Conservation (phyloP, 2,329 filamentous ascomycete species). For the Penicillium nordicum region DNA sequence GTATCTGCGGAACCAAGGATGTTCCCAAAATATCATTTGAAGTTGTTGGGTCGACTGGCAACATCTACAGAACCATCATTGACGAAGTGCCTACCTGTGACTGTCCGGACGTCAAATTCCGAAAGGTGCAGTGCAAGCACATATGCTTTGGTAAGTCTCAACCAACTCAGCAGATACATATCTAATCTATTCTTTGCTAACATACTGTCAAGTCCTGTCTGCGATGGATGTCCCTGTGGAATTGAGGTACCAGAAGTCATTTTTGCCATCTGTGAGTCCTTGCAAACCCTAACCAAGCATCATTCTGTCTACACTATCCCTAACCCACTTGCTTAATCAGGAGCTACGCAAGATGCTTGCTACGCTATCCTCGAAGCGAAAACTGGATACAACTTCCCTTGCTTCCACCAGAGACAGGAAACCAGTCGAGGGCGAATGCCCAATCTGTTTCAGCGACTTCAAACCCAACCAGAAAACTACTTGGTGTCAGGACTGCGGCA, state of each 20-base stretch:
- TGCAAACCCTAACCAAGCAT: not conserved
- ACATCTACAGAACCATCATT: slow-evolving; percentile 59
- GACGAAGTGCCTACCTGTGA: slow-evolving; percentile 51
- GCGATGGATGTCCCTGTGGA: not conserved
- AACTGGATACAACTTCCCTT: slow-evolving; percentile 30
- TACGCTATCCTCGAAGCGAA: slow-evolving; percentile 50
- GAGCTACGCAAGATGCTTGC: slow-evolving; percentile 58
- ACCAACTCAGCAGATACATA: not conserved
- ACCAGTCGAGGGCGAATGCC: slow-evolving; percentile 59
- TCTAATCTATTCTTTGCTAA: not conserved
- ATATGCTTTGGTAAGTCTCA: slow-evolving; percentile 52
- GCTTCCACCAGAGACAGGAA: slow-evolving; percentile 50
- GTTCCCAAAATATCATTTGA: slow-evolving; percentile 51
- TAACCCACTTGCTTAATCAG: slow-evolving; percentile 13
- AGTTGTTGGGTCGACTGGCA: slow-evolving; percentile 60
- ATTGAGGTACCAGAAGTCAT: not conserved
- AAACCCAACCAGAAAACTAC: slow-evolving; percentile 46
- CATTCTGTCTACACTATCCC: not conserved
- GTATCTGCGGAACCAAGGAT: slow-evolving; percentile 43
- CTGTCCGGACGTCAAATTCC: slow-evolving; percentile 49
- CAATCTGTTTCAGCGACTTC: slow-evolving; percentile 60
- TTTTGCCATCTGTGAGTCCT: not conserved
- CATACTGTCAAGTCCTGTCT: not conserved
- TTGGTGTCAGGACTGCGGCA: slow-evolving; percentile 62
- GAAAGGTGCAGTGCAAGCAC: slow-evolving; percentile 62